phyloP scores from a whole-genome alignment of 2,329 filamentous ascomycete genomes.

The Fusarium sublunatum region DNA sequence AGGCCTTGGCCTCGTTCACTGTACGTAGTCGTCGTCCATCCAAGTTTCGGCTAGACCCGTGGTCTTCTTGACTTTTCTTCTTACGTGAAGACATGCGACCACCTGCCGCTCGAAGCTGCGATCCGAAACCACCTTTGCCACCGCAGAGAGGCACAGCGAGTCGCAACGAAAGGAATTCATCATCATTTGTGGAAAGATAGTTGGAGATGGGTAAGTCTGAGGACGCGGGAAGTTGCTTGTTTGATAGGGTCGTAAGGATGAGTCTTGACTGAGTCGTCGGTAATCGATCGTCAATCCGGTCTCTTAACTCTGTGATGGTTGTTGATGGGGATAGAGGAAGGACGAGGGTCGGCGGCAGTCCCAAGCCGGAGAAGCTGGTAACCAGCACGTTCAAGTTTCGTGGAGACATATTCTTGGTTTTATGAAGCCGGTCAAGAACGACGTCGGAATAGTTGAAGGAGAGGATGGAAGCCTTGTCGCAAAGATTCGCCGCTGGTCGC shows the following conservation, averaged over 20 bases:
- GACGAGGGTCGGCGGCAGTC: constrained; percentile 83
- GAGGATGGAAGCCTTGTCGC: background rate
- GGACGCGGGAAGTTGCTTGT: constrained; percentile 71
- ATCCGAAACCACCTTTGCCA: constrained; percentile 98
- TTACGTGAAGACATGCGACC: constrained; percentile 98
- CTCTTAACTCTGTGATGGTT: constrained; percentile 74
- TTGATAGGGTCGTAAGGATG: constrained; percentile 84
- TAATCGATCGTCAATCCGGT: constrained; percentile 69
- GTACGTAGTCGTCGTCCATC: constrained; percentile 91
- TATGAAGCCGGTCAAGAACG: background rate
- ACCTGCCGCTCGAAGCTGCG: constrained; percentile 93
- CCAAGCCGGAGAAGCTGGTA: constrained; percentile 84
- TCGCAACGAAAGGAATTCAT: constrained; percentile 84
- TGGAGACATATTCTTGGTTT: constrained; percentile 60
- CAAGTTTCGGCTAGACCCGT: constrained; percentile 91
- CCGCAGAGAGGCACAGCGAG: constrained; percentile 83
- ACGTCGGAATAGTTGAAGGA: background rate
- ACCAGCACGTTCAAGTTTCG: constrained; percentile 82
- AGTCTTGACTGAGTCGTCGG: constrained; percentile 70
- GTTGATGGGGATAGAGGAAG: constrained; percentile 76
- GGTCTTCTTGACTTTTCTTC: constrained; percentile 85
- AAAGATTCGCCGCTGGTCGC: constrained; percentile 16
- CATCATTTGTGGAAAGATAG: constrained; percentile 66
- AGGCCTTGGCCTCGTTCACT: constrained; percentile 92
- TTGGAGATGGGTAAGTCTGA: constrained; percentile 68